phyloP scores from a whole-genome alignment of 1,284 basidiomycete species.

The Trichosporon sp. region DNA sequence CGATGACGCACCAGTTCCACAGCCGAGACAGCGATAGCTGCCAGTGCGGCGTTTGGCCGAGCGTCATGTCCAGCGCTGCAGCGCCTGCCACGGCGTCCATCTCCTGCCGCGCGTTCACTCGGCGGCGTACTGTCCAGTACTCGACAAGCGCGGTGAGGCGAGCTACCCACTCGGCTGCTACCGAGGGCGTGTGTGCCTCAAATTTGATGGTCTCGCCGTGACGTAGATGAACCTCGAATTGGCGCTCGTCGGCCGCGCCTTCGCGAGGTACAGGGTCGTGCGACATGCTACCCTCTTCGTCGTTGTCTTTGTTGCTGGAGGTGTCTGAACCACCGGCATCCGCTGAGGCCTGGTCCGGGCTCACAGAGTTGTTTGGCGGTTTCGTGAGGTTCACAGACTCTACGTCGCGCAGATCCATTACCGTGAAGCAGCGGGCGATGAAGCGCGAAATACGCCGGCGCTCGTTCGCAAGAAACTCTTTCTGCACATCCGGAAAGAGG shows the following conservation, averaged over 20 bases:
- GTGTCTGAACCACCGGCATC: too few relatives aligned
- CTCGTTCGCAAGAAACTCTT: conserved; percentile 30
- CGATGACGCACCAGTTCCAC: conserved; percentile 47
- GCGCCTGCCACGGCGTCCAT: conserved; percentile 34
- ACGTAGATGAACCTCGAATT: conserved; percentile 30
- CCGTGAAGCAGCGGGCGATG: conserved; percentile 32
- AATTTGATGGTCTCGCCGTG: conserved; percentile 5
- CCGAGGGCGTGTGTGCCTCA: conserved; percentile 25
- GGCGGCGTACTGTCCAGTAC: conserved; percentile 40
- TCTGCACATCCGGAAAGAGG: conserved; percentile 32
- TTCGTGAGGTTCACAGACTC: conserved; percentile 19
- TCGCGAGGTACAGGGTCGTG: neutral
- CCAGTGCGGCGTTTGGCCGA: neutral
- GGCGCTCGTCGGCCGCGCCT: conserved; percentile 14
- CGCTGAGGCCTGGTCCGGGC: neutral
- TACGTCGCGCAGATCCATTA: conserved; percentile 41
- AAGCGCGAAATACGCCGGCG: conserved; percentile 28
- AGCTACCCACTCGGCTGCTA: conserved; percentile 42
- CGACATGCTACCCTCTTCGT: neutral
- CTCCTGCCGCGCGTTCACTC: conserved; percentile 40
- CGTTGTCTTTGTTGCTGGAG: neutral
- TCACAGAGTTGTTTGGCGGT: neutral
- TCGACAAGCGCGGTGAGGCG: conserved; percentile 25
- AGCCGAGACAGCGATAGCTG: conserved; percentile 20
- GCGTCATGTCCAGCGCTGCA: neutral